A percentile compares a stretch with the other conserved stretches of the same genome.
Conservation (phyloP, 805 yeast species). For the Barnettozyma californica region DNA sequence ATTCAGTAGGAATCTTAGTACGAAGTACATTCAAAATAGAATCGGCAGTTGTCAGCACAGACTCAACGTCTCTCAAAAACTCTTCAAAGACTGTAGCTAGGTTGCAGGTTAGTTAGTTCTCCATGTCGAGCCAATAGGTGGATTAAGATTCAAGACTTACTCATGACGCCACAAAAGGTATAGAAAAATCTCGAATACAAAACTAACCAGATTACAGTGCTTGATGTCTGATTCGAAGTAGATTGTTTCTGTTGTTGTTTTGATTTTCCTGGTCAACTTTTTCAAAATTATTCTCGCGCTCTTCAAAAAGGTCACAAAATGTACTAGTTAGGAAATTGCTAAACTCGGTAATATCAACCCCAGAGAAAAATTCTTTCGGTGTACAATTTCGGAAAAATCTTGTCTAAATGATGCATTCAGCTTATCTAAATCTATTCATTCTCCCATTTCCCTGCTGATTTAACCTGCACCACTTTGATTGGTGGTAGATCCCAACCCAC, state of each 20-base stretch:
- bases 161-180: no score
- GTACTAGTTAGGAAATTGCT: background rate
- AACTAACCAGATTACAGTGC: no score
- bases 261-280: background rate
- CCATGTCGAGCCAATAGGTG: no score
- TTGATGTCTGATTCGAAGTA: background rate
- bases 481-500: slow-evolving; percentile 91
- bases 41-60: slow-evolving; percentile 13
- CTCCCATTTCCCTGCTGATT: slow-evolving; percentile 63
- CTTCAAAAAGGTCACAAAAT: background rate
- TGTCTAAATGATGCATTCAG: no score
- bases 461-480: slow-evolving; percentile 67
- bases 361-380: background rate
- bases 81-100: background rate
- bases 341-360: background rate
- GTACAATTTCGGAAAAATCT: no score
- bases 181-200: no score
- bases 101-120: background rate
- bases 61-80: background rate
- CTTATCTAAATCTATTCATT: slow-evolving; percentile 23
- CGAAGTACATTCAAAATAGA: slow-evolving; percentile 10
- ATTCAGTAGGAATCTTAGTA: slow-evolving; percentile 16
- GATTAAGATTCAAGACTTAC: background rate
- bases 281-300: background rate
- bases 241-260: background rate